These are phyloP conservation scores for Podaxis sp. DNA, from an alignment of 768 basidiomycete species.

Conservation along the genomic window DNA sequence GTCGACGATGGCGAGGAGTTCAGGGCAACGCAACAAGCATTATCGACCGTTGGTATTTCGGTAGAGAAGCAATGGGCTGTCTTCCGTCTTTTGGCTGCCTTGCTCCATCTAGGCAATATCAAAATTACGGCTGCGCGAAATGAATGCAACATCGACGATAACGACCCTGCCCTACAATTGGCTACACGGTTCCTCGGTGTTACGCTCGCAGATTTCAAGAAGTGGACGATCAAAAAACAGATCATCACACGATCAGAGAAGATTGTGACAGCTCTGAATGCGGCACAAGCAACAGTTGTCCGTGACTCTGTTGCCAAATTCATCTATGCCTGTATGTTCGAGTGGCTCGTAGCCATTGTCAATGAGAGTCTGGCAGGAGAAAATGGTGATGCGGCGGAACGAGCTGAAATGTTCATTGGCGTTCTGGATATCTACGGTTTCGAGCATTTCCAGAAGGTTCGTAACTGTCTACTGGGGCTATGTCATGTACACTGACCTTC, in stretches of 20 bases:
- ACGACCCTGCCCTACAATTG: constrained; percentile 74
- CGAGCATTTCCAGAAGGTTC: constrained; percentile 93
- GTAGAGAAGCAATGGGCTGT: constrained; percentile 99
- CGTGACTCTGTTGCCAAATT: constrained; percentile 98
- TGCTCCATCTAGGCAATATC: constrained; percentile 98
- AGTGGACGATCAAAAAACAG: constrained; percentile 99
- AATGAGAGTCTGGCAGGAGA: constrained; percentile 98
- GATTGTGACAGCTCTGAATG: constrained; percentile 86
- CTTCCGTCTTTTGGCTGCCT: constrained; percentile 88
- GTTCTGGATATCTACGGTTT: constrained; percentile 98
- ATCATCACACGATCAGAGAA: constrained; percentile 93
- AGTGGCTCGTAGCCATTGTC: constrained; percentile 96
- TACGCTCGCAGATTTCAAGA: constrained; percentile 91
- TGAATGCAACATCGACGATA: constrained; percentile 83
- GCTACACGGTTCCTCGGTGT: constrained; percentile 92
- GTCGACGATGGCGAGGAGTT: constrained; percentile 98
- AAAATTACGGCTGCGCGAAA: constrained; percentile 79
- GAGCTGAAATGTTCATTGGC: constrained; percentile 98
- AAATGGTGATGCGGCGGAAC: constrained; percentile 83
- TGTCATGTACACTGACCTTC: constrained; percentile 2
- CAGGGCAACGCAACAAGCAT: constrained; percentile 86
- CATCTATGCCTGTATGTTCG: constrained; percentile 97
- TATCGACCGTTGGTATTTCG: constrained; percentile 96
- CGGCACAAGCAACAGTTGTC: constrained; percentile 89
- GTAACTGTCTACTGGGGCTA: constrained; percentile 1